A percentile compares a stretch with the other conserved stretches of the same genome.
These are phyloP conservation scores for Stagonosporopsis chrysanthemi DNA, from an alignment of 2,329 filamentous ascomycete species.

Conservation along the genomic window DNA sequence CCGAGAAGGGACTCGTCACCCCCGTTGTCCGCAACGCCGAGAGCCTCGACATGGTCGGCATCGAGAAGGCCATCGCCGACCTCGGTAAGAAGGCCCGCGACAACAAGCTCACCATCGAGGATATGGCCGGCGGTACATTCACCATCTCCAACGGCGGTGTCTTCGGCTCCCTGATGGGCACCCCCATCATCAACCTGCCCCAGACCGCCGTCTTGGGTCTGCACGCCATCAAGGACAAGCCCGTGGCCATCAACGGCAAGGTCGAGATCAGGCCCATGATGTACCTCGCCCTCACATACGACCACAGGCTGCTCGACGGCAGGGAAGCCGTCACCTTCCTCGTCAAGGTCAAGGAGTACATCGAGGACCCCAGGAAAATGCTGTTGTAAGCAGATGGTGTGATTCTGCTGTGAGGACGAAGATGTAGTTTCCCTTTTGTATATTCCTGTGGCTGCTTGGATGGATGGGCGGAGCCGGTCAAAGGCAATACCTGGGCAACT, in stretches of 20 bases:
- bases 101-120: constrained; percentile 96
- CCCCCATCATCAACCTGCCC: constrained; percentile 96
- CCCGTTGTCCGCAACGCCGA: constrained; percentile 96
- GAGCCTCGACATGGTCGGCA: constrained; percentile 82
- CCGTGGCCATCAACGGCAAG: constrained; percentile 90
- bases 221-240: constrained; percentile 95
- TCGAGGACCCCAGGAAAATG: constrained; percentile 95
- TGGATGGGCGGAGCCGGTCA: constrained; percentile 1
- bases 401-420: not conserved
- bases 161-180: constrained; percentile 96
- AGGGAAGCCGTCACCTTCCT: constrained; percentile 96
- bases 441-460: constrained; percentile 9
- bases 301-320: constrained; percentile 93
- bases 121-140: constrained; percentile 98
- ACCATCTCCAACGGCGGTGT: constrained; percentile 98
- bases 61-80: constrained; percentile 90
- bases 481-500: constrained; percentile 3
- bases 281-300: constrained; percentile 97
- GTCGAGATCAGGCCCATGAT: constrained; percentile 98
- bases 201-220: constrained; percentile 91
- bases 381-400: constrained; percentile 59
- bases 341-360: constrained; percentile 96
- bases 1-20: constrained; percentile 95
- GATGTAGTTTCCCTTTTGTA: constrained; percentile 17
- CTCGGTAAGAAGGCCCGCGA: constrained; percentile 98